Percentiles rank a stretch among this genome's conserved stretches.
Conservation (phyloP, 2,329 filamentous ascomycete genomes). For the Beauveria scarabaeidicola region DNA sequence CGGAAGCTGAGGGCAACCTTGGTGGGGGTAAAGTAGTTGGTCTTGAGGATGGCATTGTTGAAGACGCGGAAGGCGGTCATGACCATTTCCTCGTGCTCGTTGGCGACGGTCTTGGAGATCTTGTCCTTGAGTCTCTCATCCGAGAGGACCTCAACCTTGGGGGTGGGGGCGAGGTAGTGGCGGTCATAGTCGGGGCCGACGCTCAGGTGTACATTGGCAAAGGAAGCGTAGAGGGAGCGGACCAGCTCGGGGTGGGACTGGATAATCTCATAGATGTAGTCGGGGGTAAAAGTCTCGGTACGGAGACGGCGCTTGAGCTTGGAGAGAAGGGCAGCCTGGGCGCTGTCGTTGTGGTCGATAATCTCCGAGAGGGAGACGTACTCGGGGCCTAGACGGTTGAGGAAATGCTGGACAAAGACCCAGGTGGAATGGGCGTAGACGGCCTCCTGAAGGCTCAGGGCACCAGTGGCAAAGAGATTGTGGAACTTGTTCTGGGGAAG, state of each 20-base stretch:
- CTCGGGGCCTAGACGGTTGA: slow-evolving; percentile 88
- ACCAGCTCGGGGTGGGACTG: slow-evolving; percentile 81
- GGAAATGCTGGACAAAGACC: slow-evolving; percentile 96
- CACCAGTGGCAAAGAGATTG: slow-evolving; percentile 73
- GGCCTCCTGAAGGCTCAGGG: slow-evolving; percentile 88
- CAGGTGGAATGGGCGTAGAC: slow-evolving; percentile 96
- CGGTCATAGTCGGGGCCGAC: slow-evolving; percentile 43
- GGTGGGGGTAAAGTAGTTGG: slow-evolving; percentile 93
- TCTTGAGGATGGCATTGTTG: slow-evolving; percentile 90
- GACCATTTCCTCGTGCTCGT: slow-evolving; percentile 96
- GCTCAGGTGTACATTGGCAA: slow-evolving; percentile 74
- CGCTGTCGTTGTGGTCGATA: slow-evolving; percentile 70
- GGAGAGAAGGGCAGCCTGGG: slow-evolving; percentile 76
- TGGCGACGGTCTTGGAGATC: slow-evolving; percentile 71
- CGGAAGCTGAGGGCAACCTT: slow-evolving; percentile 98
- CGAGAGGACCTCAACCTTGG: slow-evolving; percentile 60
- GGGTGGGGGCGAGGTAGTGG: slow-evolving; percentile 44
- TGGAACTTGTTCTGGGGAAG: slow-evolving; percentile 97
- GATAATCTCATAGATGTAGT: slow-evolving; percentile 98
- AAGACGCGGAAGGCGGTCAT: slow-evolving; percentile 96
- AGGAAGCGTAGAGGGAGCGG: slow-evolving; percentile 80
- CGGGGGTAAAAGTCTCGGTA: slow-evolving; percentile 93
- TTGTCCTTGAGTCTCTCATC: slow-evolving; percentile 65
- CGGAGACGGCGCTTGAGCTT: slow-evolving; percentile 94
- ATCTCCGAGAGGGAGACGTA: slow-evolving; percentile 80